Conservation (phyloP, 2,329 filamentous ascomycete species). For the Fusarium tjaetaba region DNA sequence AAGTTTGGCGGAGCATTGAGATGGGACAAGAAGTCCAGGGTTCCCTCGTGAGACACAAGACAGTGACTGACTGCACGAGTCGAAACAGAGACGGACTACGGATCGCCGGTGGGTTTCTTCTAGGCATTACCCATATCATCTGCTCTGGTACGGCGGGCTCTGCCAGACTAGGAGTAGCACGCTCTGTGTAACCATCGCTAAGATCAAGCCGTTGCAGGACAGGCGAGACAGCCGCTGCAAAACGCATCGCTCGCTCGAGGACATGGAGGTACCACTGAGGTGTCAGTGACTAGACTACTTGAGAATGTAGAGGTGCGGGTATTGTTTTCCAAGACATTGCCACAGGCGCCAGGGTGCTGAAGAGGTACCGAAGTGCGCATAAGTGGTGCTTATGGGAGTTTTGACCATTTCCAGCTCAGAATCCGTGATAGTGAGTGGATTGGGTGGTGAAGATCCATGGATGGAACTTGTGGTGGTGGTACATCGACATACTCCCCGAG, state of each 20-base stretch:
- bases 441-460: slow-evolving; percentile 20
- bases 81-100: slow-evolving; percentile 8
- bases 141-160: slow-evolving; percentile 23
- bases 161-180: slow-evolving; percentile 38
- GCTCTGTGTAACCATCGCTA: slow-evolving; percentile 38
- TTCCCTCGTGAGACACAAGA: background rate
- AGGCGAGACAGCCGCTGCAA: slow-evolving; percentile 32
- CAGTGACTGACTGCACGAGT: background rate
- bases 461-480: slow-evolving; percentile 5
- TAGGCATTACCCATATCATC: slow-evolving; percentile 19
- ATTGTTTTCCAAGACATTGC: slow-evolving; percentile 23
- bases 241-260: background rate
- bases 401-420: slow-evolving; percentile 18
- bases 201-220: slow-evolving; percentile 15
- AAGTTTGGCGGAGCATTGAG: slow-evolving; percentile 15
- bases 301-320: slow-evolving; percentile 1
- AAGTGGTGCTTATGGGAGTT: slow-evolving; percentile 14
- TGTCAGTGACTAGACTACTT: background rate
- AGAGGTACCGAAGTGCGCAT: background rate
- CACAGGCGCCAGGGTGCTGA: background rate
- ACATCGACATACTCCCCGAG: slow-evolving; percentile 1
- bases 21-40: slow-evolving; percentile 18
- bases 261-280: background rate
- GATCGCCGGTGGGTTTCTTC: slow-evolving; percentile 30
- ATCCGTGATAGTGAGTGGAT: slow-evolving; percentile 10